Conservation (phyloP, 768 basidiomycete genomes). For the Cystobasidium ongulense region DNA sequence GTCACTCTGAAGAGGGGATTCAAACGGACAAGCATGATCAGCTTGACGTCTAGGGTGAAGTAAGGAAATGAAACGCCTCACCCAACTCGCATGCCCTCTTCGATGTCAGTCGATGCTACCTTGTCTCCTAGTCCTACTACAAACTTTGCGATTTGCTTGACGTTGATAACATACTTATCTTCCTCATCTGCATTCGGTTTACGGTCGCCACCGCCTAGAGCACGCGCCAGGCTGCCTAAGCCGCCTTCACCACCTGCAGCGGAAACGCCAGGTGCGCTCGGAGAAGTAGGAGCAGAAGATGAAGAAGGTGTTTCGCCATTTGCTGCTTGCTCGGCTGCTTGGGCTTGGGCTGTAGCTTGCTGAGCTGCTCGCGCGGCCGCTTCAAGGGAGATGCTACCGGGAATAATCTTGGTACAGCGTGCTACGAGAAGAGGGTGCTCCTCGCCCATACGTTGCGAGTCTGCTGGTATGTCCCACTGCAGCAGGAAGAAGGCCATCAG, state of each 20-base stretch:
- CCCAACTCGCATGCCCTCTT: constrained; percentile 99
- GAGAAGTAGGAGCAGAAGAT: constrained; percentile 46
- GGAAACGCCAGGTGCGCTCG: background rate
- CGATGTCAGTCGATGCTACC: constrained; percentile 94
- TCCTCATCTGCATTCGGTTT: constrained; percentile 82
- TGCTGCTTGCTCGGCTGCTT: background rate
- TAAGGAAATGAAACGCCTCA: constrained; percentile 48
- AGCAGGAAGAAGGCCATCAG: background rate
- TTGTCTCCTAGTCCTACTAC: constrained; percentile 95
- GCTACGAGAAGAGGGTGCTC: constrained; percentile 95
- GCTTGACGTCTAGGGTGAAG: no score
- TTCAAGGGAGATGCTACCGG: constrained; percentile 10
- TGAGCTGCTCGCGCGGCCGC: constrained; percentile 17
- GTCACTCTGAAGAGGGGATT: constrained; percentile 59
- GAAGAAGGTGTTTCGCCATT: constrained; percentile 58
- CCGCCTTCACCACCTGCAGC: constrained; percentile 6
- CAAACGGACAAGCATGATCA: constrained; percentile 7
- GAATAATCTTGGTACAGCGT: constrained; percentile 94
- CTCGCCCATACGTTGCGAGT: constrained; percentile 78
- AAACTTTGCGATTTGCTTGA: constrained; percentile 99
- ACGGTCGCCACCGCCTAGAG: constrained; percentile 17
- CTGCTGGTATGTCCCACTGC: constrained; percentile 83
- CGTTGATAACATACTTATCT: constrained; percentile 98
- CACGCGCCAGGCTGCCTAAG: constrained; percentile 17
- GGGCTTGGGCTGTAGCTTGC: background rate